Evolutionary conservation across 306 rosid species (phyloP), one percentile per base, ranked within the genome.

Genomic region (Astragalus glycyphyllos): DNA sequence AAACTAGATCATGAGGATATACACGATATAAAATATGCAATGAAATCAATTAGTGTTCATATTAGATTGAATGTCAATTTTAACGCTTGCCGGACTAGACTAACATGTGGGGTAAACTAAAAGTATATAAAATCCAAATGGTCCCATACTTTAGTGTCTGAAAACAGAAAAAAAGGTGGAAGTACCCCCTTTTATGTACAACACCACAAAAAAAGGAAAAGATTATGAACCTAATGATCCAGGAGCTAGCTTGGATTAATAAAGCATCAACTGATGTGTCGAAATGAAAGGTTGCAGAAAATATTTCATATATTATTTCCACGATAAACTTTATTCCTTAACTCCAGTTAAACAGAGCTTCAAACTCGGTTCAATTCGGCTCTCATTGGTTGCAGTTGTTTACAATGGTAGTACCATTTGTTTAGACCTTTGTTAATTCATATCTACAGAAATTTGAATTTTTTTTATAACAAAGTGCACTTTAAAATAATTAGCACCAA

Each of bases 21-120:
- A 49, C 38, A 47, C 10, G 40, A 20, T 58, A 40, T 50, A 20
- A 58, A 35, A 71, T 78, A 44, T 71, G 60, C 65, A 53, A 37
- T 70, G 59, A 57, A 69, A 75, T 40, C 58, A 58, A n/a, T 69
- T 54, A 54, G 75, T 56, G 71, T 65, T 71, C 57, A 59, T 66
- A 68, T 79, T 68, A 59, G 73, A 58, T 70, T 20, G 63, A 38
- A 42, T 13, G 13, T 61, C 11, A 35, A 41, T 16, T 62, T 2
- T 41, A 40, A 41, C 11, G 1, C 37, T 38, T 44, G 16, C 13
- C 8, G 29, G 8, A 44, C 77, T 32, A 61, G 61, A 51, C 60
- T 20, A 69, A 64, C 58, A 32, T 17, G 17, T 47, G 20, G 3
- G 15, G 10, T 9, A 17, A 61, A 61, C 16, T 5, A 40, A 62